Percentiles rank a stretch among this genome's conserved stretches.
phyloP scores from a whole-genome alignment of 345 rosid species.

The Euphorbia pulcherrima region DNA sequence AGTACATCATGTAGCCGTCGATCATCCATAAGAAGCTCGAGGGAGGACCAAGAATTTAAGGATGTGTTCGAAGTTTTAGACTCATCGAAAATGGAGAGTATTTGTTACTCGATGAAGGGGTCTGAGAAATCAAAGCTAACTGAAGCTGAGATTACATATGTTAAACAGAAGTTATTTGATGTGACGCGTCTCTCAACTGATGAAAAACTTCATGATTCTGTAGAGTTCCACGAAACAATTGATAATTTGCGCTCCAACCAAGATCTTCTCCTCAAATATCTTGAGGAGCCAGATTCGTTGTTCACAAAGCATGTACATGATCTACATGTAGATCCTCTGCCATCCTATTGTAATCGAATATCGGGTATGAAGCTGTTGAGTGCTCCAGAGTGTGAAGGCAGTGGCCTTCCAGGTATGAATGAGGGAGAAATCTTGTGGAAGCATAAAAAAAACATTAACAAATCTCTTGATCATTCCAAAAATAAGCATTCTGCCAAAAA shows the following conservation, averaged over 20 bases:
- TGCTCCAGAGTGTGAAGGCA: conserved; percentile 27
- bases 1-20: conserved; percentile 37
- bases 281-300: conserved; percentile 85
- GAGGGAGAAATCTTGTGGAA: conserved; percentile 38
- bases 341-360: conserved; percentile 40
- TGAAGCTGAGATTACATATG: conserved; percentile 70
- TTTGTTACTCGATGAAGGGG: conserved; percentile 29
- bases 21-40: conserved; percentile 63
- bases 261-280: conserved; percentile 68
- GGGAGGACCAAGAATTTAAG: conserved; percentile 78
- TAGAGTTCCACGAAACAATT: conserved; percentile 67
- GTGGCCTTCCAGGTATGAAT: conserved; percentile 29
- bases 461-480: conserved; percentile 28
- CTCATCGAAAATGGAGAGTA: conserved; percentile 42
- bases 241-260: conserved; percentile 79
- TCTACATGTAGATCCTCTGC: conserved; percentile 42
- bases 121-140: conserved; percentile 36
- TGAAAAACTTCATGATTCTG: conserved; percentile 66
- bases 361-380: conserved; percentile 40
- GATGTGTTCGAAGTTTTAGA: conserved; percentile 95
- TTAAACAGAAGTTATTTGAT: conserved; percentile 65
- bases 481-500: conserved; percentile 31
- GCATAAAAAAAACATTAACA: conserved; percentile 26
- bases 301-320: conserved; percentile 76
- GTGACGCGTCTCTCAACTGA: conserved; percentile 73